Evolutionary conservation across 768 basidiomycete species (phyloP).

Genomic region (Boletus rufocinnamomeus): DNA sequence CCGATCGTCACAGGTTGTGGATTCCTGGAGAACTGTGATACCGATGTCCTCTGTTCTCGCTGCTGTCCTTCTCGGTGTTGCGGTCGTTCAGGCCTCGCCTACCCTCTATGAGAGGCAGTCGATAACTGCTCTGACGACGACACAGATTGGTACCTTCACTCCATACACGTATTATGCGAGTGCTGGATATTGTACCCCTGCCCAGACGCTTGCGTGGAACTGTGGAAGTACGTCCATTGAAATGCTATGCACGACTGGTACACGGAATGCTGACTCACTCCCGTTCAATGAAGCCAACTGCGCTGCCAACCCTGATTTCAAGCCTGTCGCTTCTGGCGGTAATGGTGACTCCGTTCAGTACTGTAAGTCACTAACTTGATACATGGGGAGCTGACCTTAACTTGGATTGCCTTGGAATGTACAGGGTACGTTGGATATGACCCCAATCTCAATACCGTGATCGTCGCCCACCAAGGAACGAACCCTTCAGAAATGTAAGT

Average conservation of each 20-base stretch:
- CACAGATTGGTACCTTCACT: conserved; percentile 45
- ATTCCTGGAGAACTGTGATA: neutral
- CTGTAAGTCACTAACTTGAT: conserved; percentile 33
- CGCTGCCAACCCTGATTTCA: conserved; percentile 48
- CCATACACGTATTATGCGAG: conserved; percentile 55
- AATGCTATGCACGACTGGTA: neutral
- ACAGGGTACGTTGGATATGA: conserved; percentile 59
- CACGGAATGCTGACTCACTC: neutral
- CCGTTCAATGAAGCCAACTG: conserved; percentile 42
- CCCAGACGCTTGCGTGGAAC: conserved; percentile 47
- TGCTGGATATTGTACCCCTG: conserved; percentile 49
- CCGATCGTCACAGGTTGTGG: neutral
- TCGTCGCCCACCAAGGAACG: conserved; percentile 43
- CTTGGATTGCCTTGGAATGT: neutral
- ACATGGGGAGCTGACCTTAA: neutral
- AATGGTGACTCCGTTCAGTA: conserved; percentile 45
- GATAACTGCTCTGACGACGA: conserved; percentile 41
- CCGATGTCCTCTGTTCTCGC: conserved; percentile 23
- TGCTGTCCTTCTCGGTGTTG: conserved; percentile 18
- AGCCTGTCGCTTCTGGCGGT: conserved; percentile 50
- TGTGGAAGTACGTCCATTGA: conserved; percentile 50
- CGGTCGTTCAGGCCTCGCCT: conserved; percentile 23
- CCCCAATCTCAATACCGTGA: conserved; percentile 37
- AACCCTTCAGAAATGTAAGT: conserved; percentile 34
- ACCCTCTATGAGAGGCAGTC: conserved; percentile 36